Conservation (phyloP, 805 yeast species). For the Kodamaea hsintzibuensis region DNA sequence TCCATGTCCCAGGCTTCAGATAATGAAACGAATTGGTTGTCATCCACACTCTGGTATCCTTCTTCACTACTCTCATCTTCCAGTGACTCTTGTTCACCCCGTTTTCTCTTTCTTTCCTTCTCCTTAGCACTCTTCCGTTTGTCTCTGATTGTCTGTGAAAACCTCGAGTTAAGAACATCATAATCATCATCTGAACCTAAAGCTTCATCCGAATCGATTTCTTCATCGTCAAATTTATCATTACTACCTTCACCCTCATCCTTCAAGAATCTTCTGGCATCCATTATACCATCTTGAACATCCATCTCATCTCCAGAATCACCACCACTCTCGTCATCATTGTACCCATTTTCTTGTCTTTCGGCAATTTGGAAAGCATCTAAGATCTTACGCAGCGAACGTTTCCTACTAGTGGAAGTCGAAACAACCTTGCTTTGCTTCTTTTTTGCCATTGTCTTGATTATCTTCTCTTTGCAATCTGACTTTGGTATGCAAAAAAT, state of each 20-base stretch:
- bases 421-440: conserved; percentile 12
- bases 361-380: conserved; percentile 50
- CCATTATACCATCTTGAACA: conserved; percentile 40
- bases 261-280: conserved; percentile 39
- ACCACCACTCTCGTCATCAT: conserved; percentile 21
- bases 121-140: conserved; percentile 39
- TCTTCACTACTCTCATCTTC: conserved; percentile 34
- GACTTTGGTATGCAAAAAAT: neutral
- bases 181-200: conserved; percentile 77
- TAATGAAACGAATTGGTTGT: conserved; percentile 67
- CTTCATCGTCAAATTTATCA: conserved; percentile 55
- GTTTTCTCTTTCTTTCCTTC: conserved; percentile 26
- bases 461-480: neutral
- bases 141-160: conserved; percentile 70
- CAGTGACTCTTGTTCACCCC: conserved; percentile 21
- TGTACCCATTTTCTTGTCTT: conserved; percentile 31
- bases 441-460: conserved; percentile 12
- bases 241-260: conserved; percentile 18
- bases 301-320: conserved; percentile 17
- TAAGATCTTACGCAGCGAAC: conserved; percentile 38
- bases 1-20: conserved; percentile 92
- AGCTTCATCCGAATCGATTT: conserved; percentile 85
- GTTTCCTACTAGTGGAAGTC: conserved; percentile 24
- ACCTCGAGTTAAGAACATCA: conserved; percentile 60
- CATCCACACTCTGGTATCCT: conserved; percentile 76